Conservation (phyloP, 208 protist species). For the Wallacemonas rigidus region DNA sequence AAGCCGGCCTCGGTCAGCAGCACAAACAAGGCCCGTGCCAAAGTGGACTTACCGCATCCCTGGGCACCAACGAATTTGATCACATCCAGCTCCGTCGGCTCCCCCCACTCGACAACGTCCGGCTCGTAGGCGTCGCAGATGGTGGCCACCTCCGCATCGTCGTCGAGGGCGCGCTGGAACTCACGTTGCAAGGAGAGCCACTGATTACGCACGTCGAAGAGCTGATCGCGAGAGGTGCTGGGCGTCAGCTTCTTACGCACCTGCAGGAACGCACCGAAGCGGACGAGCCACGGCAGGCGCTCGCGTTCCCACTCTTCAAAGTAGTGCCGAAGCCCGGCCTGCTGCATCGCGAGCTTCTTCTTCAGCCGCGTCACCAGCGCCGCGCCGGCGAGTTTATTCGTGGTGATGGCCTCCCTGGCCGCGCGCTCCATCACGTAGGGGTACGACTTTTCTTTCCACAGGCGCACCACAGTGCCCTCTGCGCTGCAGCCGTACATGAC, state of each 20-base stretch:
- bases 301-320: conserved; percentile 52
- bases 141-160: conserved; percentile 27
- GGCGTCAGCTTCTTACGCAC: conserved; percentile 32
- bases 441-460: conserved; percentile 62
- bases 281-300: conserved; percentile 48
- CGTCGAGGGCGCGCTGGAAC: conserved; percentile 27
- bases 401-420: conserved; percentile 57
- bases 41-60: conserved; percentile 70
- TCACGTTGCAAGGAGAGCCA: conserved; percentile 42
- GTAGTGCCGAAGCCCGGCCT: conserved; percentile 33
- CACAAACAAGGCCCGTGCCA: conserved; percentile 47
- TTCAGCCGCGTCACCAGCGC: conserved; percentile 27
- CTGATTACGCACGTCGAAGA: conserved; percentile 31
- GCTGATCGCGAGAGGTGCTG: conserved; percentile 20
- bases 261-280: conserved; percentile 57
- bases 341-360: conserved; percentile 45
- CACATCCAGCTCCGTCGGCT: conserved; percentile 37
- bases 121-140: conserved; percentile 36
- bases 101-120: conserved; percentile 27
- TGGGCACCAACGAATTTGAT: conserved; percentile 65
- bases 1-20: conserved; percentile 36
- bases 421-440: conserved; percentile 61
- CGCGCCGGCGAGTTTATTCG: conserved; percentile 38
- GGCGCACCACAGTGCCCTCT: conserved; percentile 33
- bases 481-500: conserved; percentile 60